A percentile compares a stretch with the other conserved stretches of the same genome.
Evolutionary conservation across 352 stramenopile species (phyloP).

Genomic region (Chrysophaeum taylorii): DNA sequence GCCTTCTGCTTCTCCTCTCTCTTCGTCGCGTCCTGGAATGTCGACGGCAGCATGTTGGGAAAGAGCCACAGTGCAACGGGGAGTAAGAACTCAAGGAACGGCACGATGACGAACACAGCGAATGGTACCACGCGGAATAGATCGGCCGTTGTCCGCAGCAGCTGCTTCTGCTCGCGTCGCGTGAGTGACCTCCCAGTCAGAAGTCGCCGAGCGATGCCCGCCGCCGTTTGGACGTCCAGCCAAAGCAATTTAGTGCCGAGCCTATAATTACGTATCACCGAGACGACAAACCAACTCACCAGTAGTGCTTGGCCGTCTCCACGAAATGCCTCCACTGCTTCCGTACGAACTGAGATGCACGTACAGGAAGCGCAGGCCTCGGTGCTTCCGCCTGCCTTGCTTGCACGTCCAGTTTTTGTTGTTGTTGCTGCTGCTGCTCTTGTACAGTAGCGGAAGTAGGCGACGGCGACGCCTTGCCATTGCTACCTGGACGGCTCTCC

Average conservation of each 20-base stretch:
- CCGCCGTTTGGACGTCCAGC: constrained; percentile 83
- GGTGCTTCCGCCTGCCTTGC: too few species aligned
- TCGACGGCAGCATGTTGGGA: constrained; percentile 96
- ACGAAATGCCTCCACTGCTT: neutral
- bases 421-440: too few species aligned
- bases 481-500: too few species aligned
- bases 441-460: too few species aligned
- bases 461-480: too few species aligned
- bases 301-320: constrained; percentile 8
- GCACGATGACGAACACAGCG: constrained; percentile 91
- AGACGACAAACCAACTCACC: too few species aligned
- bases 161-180: constrained; percentile 86
- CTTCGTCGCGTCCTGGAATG: constrained; percentile 88
- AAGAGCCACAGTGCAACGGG: constrained; percentile 94
- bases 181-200: constrained; percentile 81
- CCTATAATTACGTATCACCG: too few species aligned
- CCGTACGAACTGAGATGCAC: too few species aligned
- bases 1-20: constrained; percentile 90
- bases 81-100: constrained; percentile 95
- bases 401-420: too few species aligned
- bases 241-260: constrained; percentile 61
- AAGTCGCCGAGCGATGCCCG: constrained; percentile 74
- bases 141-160: constrained; percentile 88
- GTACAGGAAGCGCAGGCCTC: too few species aligned
- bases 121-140: constrained; percentile 93